Base-by-base conservation (phyloP, 768 basidiomycete genomes). In the Termitomyces sp. region DNA sequence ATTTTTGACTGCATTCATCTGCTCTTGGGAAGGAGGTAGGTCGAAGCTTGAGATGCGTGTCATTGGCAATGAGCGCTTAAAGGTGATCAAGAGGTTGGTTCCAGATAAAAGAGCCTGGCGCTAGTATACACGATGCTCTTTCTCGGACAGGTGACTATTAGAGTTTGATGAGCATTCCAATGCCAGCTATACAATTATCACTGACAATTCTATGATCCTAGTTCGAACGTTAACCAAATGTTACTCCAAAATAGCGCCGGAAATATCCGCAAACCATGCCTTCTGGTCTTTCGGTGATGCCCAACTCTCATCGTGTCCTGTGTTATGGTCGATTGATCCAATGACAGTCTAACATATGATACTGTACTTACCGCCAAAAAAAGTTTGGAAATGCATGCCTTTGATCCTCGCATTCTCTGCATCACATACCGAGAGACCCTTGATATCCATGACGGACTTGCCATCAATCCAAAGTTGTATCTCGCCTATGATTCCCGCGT, bases 381-480 rank as follows among this genome's bases (percentile, higher is more conserved):
- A 91, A 0, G 88, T 89, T 67, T 88, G 81, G 49, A 87, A 81
- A 65, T 87, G 87, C 65, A 85, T 79, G 8, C 88, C 88, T 54
- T 81, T 82, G 52, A 90, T 79, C 51, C 69, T 73, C 1, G 76
- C 74, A 1, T 71, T 73, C 7, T 60, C 65, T n/a, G 68, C 63
- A 3, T 68, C 62, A 11, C 84, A 75, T 5, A 89, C 63, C 4
- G 71, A 66, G 1, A 92, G 65, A 0, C 79, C 79, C 1, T 65
- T 62, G 2, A 78, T 71, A n/a, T 60, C 63, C 8, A 90, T 79
- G 3, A 83, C 83, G 2, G 75, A 77, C 10, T 65, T 59, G 0
- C 87, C 88, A 58, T 90, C 79, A 8, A 88, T 72, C 72, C 76
- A 85, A 0, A 90, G 59, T 53, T 88, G 74, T 6, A 89, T 68